phyloP scores from a whole-genome alignment of 2,329 filamentous ascomycete species.

The Escovopsis sp. region DNA sequence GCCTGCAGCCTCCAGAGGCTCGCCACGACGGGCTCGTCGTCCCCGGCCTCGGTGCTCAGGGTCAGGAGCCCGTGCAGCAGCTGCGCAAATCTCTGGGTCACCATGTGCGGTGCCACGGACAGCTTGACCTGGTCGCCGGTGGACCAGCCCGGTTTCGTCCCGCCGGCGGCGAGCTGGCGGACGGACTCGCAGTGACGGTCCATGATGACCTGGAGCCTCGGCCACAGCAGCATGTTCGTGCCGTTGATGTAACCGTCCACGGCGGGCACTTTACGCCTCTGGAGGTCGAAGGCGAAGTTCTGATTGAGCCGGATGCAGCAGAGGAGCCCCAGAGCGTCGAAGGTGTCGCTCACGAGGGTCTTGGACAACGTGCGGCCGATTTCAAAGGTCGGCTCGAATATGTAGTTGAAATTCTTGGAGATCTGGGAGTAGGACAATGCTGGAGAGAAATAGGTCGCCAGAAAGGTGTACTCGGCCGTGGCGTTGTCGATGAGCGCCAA shows the following conservation, averaged over 20 bases:
- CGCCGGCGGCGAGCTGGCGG: constrained; percentile 42
- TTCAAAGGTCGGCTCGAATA: constrained; percentile 82
- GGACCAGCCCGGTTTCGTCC: constrained; percentile 28
- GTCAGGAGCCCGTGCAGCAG: constrained; percentile 72
- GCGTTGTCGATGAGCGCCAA: constrained; percentile 87
- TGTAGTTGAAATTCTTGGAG: constrained; percentile 69
- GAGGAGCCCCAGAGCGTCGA: constrained; percentile 74
- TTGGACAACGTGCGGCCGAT: constrained; percentile 67
- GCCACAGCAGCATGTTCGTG: constrained; percentile 93
- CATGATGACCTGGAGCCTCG: constrained; percentile 86
- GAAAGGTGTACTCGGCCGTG: constrained; percentile 86
- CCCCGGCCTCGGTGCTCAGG: constrained; percentile 77
- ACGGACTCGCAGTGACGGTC: constrained; percentile 84
- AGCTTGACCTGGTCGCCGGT: constrained; percentile 41
- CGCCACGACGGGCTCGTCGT: constrained; percentile 81
- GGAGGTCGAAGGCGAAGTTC: constrained; percentile 84
- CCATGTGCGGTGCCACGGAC: constrained; percentile 73
- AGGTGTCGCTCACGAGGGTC: constrained; percentile 58
- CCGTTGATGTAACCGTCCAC: constrained; percentile 87
- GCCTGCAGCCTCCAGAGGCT: constrained; percentile 62
- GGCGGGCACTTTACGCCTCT: constrained; percentile 77
- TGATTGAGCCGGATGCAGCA: constrained; percentile 91
- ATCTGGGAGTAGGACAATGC: constrained; percentile 61
- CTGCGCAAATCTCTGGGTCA: constrained; percentile 92
- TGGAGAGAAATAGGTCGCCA: constrained; percentile 78